Evolutionary conservation across 768 basidiomycete genomes (phyloP).

Genomic region (Mycena metata): DNA sequence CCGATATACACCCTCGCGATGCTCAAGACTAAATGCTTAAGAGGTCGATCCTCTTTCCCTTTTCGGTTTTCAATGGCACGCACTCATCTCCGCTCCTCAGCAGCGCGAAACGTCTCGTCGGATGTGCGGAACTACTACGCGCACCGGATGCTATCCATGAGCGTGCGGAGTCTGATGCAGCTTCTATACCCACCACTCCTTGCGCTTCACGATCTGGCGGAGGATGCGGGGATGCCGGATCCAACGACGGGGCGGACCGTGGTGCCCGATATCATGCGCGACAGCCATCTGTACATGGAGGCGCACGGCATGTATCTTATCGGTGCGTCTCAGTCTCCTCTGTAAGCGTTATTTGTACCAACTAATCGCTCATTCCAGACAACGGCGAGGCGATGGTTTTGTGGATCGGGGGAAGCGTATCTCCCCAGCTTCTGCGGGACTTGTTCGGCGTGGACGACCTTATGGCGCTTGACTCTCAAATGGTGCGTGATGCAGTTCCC

Average conservation of each 20-base stretch:
- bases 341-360: conserved; percentile 10
- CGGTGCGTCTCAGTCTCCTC: conserved; percentile 61
- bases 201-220: conserved; percentile 88
- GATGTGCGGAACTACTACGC: conserved; percentile 92
- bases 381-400: conserved; percentile 90
- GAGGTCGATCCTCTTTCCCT: conserved; percentile 67
- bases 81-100: conserved; percentile 6
- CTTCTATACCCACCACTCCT: conserved; percentile 91
- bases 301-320: conserved; percentile 93
- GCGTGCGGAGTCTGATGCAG: conserved; percentile 77
- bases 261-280: conserved; percentile 85
- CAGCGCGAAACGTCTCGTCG: conserved; percentile 90
- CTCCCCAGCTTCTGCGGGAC: conserved; percentile 85
- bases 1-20: conserved; percentile 86
- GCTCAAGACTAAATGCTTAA: conserved; percentile 92
- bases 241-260: conserved; percentile 67
- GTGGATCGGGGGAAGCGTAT: conserved; percentile 90
- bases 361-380: conserved; percentile 60
- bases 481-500: conserved; percentile 62
- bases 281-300: conserved; percentile 90
- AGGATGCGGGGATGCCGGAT: conserved; percentile 78
- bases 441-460: conserved; percentile 89
- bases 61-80: neutral
- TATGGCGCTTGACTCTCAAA: conserved; percentile 72
- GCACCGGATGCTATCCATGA: conserved; percentile 79